Conservation (phyloP, 805 yeast species). For the Saitoella complicata region DNA sequence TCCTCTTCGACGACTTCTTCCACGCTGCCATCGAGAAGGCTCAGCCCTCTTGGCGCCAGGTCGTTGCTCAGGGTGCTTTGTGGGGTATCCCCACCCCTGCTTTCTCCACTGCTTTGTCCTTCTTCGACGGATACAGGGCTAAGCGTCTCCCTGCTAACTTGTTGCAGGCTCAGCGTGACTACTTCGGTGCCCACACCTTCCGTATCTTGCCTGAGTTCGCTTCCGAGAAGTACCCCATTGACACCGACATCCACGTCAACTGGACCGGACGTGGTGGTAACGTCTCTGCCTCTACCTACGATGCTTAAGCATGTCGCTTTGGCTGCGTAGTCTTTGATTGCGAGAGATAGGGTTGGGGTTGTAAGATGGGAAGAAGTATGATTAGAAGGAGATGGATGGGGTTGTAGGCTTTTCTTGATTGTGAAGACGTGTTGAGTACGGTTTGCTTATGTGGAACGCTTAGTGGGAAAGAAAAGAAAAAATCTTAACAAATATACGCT, state of each 20-base stretch:
- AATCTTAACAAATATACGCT: too few relatives aligned
- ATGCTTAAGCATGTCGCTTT: conserved; percentile 40
- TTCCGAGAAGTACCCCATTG: conserved; percentile 58
- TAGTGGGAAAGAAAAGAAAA: too few relatives aligned
- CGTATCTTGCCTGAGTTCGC: conserved; percentile 79
- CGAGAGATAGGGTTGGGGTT: too few relatives aligned
- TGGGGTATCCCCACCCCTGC: conserved; percentile 97
- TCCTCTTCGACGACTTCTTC: conserved; percentile 92
- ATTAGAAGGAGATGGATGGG: too few relatives aligned
- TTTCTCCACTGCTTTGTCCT: conserved; percentile 86
- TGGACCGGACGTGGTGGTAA: conserved; percentile 99
- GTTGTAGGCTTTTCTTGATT: too few relatives aligned
- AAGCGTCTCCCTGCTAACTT: conserved; percentile 91
- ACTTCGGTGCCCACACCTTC: conserved; percentile 99
- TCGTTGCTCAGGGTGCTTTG: conserved; percentile 59
- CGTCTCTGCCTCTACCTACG: conserved; percentile 86
- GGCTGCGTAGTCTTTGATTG: neutral
- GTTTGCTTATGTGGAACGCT: too few relatives aligned
- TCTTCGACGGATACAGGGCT: conserved; percentile 98
- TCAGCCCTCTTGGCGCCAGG: conserved; percentile 88
- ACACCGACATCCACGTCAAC: conserved; percentile 81
- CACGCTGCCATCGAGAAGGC: conserved; percentile 81
- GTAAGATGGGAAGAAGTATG: too few relatives aligned
- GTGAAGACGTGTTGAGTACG: too few relatives aligned
- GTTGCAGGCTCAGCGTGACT: conserved; percentile 98